Evolutionary conservation across 305 asterid species (phyloP), one percentile per base, ranked within the genome.

Genomic region (Striga hermonthica): DNA sequence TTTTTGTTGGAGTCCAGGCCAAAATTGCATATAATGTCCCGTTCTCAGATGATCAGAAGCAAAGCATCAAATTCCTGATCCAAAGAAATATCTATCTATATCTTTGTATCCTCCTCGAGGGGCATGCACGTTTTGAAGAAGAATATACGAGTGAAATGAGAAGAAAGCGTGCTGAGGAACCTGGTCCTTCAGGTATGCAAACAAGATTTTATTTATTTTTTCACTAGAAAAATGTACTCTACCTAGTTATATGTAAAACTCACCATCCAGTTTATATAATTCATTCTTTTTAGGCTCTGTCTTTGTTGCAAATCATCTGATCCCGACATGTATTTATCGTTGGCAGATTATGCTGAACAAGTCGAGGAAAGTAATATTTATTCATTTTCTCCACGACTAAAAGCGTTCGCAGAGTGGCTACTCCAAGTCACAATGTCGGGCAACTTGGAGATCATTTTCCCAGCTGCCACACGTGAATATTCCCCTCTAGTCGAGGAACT

Each of bases 401-500:
- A 86, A 77, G 55, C 75, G 16, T 90, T 93, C 76, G 78, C 97
- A 0, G 80, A 73, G 65, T 88, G 91, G 95, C 90, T 93, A 56
- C 85, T 84, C 72, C 84, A 88, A 74, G 68, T 85, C 9, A 78
- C 57, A 82, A 71, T 52, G 72, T 79, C 86, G 0, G 99, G 97
- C 76, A 86, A 86, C 70, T 74, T 93, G 76, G 99, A 90, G 67
- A 74, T 74, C 60, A 77, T 90, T 65, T 90, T 90, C 62, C 96
- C 96, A 62, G 99, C 94, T 60, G 83, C 97, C 43, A 90, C 99
- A 9, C 84, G 90, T 38, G 91, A 76, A 75, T 88, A 88, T 70
- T 75, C 97, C 7, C 86, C 90, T 53, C 44, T 75, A 50, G 80
- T 93, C 13, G 91, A 85, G 74, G 89, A 90, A 72, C 70, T 93